These are phyloP conservation scores for Nannochloris sp. DNA, from an alignment of 139 green algal species.

Conservation along the genomic window DNA sequence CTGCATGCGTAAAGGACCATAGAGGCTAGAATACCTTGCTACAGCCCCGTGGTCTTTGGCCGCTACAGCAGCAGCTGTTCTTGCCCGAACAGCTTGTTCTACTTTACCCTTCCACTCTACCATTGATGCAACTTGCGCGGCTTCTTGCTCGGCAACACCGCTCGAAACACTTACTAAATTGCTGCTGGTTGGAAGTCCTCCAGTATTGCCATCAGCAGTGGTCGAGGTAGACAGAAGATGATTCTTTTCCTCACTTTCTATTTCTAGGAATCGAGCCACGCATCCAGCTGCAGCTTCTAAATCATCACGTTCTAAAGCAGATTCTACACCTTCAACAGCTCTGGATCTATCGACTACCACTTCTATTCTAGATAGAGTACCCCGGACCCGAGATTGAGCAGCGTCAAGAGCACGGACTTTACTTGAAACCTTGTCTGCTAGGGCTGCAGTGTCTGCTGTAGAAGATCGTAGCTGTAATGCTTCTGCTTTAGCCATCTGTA, in stretches of 20 bases:
- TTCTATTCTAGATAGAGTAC: constrained; percentile 49
- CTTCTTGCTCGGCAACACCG: not conserved
- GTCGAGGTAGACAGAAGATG: not conserved
- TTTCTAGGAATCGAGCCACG: constrained; percentile 66
- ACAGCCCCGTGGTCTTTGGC: constrained; percentile 52
- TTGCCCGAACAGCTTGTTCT: constrained; percentile 48
- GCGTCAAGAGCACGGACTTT: constrained; percentile 78
- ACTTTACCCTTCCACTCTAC: constrained; percentile 50
- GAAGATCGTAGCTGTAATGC: constrained; percentile 59
- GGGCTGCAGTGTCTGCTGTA: constrained; percentile 55
- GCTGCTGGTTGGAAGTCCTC: too few relatives aligned
- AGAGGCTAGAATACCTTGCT: constrained; percentile 71
- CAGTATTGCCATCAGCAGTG: constrained; percentile 5
- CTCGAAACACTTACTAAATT: too few relatives aligned
- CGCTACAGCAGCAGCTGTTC: constrained; percentile 42
- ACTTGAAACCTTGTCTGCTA: constrained; percentile 76
- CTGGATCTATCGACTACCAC: constrained; percentile 69
- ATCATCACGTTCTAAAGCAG: constrained; percentile 53
- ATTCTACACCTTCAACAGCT: constrained; percentile 66
- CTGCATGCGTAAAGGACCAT: constrained; percentile 66
- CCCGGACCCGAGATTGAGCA: constrained; percentile 58
- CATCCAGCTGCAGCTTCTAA: constrained; percentile 78
- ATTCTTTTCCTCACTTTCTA: constrained; percentile 50
- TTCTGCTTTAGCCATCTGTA: constrained; percentile 70
- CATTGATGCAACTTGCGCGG: constrained; percentile 27